Evolutionary conservation across 768 basidiomycete genomes (phyloP).

Genomic region (Solioccasus polychromus): DNA sequence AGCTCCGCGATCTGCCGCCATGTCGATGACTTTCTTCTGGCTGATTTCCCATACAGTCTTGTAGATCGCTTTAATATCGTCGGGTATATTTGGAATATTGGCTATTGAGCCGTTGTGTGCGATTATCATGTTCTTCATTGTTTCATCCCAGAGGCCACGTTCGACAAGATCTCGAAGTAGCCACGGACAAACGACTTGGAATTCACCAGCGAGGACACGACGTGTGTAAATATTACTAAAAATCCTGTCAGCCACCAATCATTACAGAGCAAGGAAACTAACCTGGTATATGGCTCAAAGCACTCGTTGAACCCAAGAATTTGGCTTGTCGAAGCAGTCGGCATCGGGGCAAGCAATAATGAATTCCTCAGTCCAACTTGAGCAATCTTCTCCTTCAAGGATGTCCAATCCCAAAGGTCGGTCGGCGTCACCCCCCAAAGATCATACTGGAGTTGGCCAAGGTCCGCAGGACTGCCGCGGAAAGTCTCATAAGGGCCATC

Average conservation of each 20-base stretch:
- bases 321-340: constrained; percentile 97
- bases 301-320: constrained; percentile 98
- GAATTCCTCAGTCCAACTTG: constrained; percentile 86
- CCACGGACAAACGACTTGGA: constrained; percentile 99
- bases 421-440: constrained; percentile 92
- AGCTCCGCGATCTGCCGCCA: constrained; percentile 97
- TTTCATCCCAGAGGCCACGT: constrained; percentile 92
- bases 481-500: constrained; percentile 88
- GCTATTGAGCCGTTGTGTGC: constrained; percentile 91
- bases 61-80: constrained; percentile 95
- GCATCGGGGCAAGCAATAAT: constrained; percentile 93
- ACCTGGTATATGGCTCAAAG: constrained; percentile 98
- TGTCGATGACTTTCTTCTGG: constrained; percentile 97
- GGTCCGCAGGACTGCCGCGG: constrained; percentile 84
- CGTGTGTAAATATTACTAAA: constrained; percentile 96
- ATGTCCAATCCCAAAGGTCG: constrained; percentile 91
- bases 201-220: constrained; percentile 98
- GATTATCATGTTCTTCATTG: constrained; percentile 99
- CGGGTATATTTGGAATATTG: constrained; percentile 84
- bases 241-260: constrained; percentile 8
- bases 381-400: constrained; percentile 83
- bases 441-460: constrained; percentile 90
- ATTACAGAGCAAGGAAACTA: constrained; percentile 14
- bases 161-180: constrained; percentile 97
- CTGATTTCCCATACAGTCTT: constrained; percentile 99